Base-by-base conservation (phyloP, 371 early-diverging fungal species). In the Mucor racemosus region DNA sequence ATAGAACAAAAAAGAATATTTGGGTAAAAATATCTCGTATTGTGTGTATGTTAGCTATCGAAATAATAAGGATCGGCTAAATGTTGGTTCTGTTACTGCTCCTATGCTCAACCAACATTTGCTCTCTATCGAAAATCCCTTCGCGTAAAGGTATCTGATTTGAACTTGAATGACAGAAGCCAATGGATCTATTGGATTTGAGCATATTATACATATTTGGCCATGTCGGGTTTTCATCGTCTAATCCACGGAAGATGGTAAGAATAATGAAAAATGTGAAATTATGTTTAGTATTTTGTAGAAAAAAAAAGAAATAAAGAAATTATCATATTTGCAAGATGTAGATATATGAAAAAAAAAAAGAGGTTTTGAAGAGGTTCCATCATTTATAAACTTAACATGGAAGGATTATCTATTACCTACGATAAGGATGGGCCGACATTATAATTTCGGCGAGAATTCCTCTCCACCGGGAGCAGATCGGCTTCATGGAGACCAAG, bases 11-110 rank as follows among this genome's bases (percentile, higher is more conserved):
- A 50, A 50, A 13, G 50, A 50, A 50, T 21, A 50, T 50, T 50
- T 4, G 26, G 21, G 11, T 21, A 19, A 26, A 50, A 50, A 13
- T 1, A 19, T 14, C n/a, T 44, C 17, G 14, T 17, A 1, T 17
- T 17, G 44, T 15, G 19, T 21, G 21, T 50, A 21, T 50, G 8
- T 50, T 26, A 50, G 50, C 26, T 50, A 4, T 50, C 11, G 50
- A 50, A 50, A 50, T 50, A 50, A 21, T 50, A 26, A 50, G 50
- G 50, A 26, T 19, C 50, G 50, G 50, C 50, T 50, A 50, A 50
- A 50, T 26, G 50, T 50, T 50, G 21, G 21, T 21, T 50, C 26
- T 50, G 17, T 50, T 26, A 50, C 50, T 50, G 50, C 26, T 21
- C 26, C 8, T 50, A 10, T 1, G n/a, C 5, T 3, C 26, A 50